Conservation (phyloP, 805 yeast genomes). For the Cyberlindnera saturnus region DNA sequence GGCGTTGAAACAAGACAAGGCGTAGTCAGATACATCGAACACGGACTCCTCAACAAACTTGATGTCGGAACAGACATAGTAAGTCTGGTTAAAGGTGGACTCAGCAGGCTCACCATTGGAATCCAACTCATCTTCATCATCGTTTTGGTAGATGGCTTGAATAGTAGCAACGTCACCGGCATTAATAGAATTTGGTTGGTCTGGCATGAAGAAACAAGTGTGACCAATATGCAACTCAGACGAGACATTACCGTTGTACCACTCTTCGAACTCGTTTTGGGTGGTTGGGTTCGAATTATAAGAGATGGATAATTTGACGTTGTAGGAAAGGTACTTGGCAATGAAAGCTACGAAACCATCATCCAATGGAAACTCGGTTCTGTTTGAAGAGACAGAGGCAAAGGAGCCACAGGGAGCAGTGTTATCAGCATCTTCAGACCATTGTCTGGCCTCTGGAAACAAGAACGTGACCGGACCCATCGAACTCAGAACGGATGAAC, state of each 20-base stretch:
- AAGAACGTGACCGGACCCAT: constrained; percentile 28
- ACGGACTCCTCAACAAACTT: constrained; percentile 37
- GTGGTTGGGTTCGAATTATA: constrained; percentile 33
- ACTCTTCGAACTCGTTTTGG: constrained; percentile 34
- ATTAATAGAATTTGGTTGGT: constrained; percentile 30
- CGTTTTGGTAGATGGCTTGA: constrained; percentile 36
- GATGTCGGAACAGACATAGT: constrained; percentile 41
- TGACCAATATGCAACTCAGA: constrained; percentile 38
- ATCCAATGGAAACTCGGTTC: constrained; percentile 40
- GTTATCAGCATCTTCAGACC: constrained; percentile 40
- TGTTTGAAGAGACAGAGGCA: constrained; percentile 26
- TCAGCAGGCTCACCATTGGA: constrained; percentile 30
- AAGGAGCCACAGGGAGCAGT: constrained; percentile 42
- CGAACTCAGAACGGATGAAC: constrained; percentile 19
- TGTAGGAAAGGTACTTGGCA: constrained; percentile 36
- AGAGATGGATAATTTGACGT: constrained; percentile 34
- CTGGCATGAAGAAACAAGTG: constrained; percentile 40
- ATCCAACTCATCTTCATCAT: constrained; percentile 19
- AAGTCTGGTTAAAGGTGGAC: constrained; percentile 32
- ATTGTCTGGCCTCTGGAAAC: constrained; percentile 38
- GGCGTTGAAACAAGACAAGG: constrained; percentile 37
- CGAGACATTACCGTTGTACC: constrained; percentile 34
- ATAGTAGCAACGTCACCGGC: constrained; percentile 39
- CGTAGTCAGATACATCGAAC: constrained; percentile 28
- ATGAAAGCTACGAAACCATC: constrained; percentile 42